These are phyloP conservation scores for Cystofilobasidium ferigula DNA, from an alignment of 768 basidiomycete genomes.

Conservation along the genomic window DNA sequence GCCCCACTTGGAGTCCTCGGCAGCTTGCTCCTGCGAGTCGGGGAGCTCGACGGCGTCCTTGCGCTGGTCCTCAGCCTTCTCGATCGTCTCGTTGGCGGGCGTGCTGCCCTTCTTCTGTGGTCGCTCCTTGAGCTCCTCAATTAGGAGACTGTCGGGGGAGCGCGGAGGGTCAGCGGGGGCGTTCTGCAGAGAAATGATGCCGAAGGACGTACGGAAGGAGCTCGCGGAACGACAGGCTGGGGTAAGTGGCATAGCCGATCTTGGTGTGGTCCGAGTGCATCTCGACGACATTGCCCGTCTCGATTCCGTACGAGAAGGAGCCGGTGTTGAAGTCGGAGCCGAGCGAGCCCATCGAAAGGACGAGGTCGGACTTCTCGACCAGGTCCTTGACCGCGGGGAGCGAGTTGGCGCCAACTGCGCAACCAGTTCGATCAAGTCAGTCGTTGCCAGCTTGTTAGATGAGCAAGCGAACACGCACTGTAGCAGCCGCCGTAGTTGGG, in stretches of 20 bases:
- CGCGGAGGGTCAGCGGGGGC: conserved; percentile 15
- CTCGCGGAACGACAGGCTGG: conserved; percentile 32
- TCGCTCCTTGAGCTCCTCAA: conserved; percentile 31
- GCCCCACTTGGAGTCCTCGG: conserved; percentile 27
- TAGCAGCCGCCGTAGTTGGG: conserved; percentile 69
- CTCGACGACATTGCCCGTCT: conserved; percentile 38
- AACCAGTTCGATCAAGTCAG: conserved; percentile 43
- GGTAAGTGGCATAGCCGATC: conserved; percentile 29
- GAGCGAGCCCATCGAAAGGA: conserved; percentile 55
- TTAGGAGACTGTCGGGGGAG: not conserved
- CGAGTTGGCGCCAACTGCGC: conserved; percentile 60
- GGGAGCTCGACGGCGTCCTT: conserved; percentile 21
- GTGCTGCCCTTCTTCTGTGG: conserved; percentile 31
- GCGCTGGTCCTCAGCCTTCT: conserved; percentile 12
- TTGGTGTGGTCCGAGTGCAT: conserved; percentile 58
- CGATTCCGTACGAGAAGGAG: conserved; percentile 14
- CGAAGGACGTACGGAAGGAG: conserved; percentile 31
- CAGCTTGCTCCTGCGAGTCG: conserved; percentile 41
- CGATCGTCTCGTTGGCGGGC: conserved; percentile 15
- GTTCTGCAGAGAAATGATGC: not conserved
- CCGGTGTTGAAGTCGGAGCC: conserved; percentile 76
- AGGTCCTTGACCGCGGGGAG: conserved; percentile 56
- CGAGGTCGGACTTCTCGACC: conserved; percentile 63
- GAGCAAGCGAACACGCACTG: conserved; percentile 24
- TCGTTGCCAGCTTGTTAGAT: not conserved